Evolutionary conservation across 441 rosid genomes (phyloP).

Genomic region (Sinapis alba): DNA sequence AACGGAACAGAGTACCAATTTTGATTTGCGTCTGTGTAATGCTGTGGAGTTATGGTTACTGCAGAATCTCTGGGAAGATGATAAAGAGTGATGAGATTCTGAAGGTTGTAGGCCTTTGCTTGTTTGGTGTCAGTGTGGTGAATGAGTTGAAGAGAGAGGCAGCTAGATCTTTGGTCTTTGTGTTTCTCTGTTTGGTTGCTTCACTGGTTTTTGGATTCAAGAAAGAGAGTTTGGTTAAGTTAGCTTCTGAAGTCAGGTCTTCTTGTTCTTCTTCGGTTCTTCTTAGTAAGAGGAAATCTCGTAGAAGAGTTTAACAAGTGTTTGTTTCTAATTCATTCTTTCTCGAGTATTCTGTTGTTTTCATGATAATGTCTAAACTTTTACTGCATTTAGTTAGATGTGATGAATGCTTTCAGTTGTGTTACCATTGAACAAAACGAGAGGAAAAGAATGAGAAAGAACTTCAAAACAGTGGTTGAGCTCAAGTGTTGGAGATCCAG

Average conservation of each 20-base stretch:
- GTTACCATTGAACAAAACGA: background rate
- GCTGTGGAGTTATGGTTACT: slow-evolving; percentile 29
- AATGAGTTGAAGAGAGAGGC: slow-evolving; percentile 25
- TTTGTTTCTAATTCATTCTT: background rate
- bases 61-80: slow-evolving; percentile 26
- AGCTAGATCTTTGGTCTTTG: slow-evolving; percentile 15
- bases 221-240: background rate
- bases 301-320: slow-evolving; percentile 19
- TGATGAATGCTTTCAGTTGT: background rate
- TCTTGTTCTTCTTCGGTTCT: slow-evolving; percentile 18
- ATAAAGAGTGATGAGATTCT: slow-evolving; percentile 22
- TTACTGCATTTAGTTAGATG: background rate
- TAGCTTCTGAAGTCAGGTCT: slow-evolving; percentile 13
- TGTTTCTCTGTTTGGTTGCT: slow-evolving; percentile 26
- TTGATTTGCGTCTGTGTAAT: slow-evolving; percentile 21
- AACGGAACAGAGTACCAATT: slow-evolving; percentile 34
- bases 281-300: background rate
- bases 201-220: slow-evolving; percentile 23
- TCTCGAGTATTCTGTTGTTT: background rate
- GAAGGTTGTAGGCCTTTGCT: slow-evolving; percentile 21
- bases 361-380: background rate
- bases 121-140: slow-evolving; percentile 12
- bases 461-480: background rate
- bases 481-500: too few relatives aligned
- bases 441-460: background rate